phyloP scores from a whole-genome alignment of 192 early-diverging fungal species.

The Backusella luteola region DNA sequence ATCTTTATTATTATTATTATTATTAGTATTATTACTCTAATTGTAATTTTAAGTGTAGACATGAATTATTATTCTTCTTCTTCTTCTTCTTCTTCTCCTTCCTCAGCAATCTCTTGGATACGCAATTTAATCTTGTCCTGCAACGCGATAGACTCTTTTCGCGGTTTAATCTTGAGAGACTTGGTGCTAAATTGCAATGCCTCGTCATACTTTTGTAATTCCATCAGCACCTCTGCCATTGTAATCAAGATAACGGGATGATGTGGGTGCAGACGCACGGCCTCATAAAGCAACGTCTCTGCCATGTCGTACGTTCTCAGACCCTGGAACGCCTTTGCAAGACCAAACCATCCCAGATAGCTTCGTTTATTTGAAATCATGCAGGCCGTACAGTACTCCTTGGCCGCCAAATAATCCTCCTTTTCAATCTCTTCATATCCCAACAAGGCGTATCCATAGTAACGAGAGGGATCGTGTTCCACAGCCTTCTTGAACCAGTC shows the following conservation, averaged over 20 bases:
- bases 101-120: not conserved
- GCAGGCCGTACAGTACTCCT: constrained; percentile 23
- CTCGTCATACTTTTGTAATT: constrained; percentile 14
- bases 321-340: constrained; percentile 22
- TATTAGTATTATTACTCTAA: too few species aligned
- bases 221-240: constrained; percentile 25
- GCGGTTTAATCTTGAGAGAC: not conserved
- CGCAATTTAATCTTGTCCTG: not conserved
- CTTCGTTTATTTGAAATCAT: constrained; percentile 27
- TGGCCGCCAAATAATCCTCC: constrained; percentile 24
- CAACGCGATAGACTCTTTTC: not conserved
- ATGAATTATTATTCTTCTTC: not conserved
- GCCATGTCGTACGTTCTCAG: constrained; percentile 19
- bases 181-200: constrained; percentile 3
- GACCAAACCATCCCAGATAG: constrained; percentile 34
- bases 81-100: not conserved
- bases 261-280: constrained; percentile 22
- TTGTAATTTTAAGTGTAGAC: too few species aligned
- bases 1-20: too few species aligned
- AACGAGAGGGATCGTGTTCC: constrained; percentile 12
- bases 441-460: constrained; percentile 26
- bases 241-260: constrained; percentile 31
- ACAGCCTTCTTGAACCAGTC: constrained; percentile 32
- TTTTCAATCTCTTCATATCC: constrained; percentile 36
- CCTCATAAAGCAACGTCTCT: constrained; percentile 21